Conservation (phyloP, 805 yeast species). For the Jamesozyma piceae region DNA sequence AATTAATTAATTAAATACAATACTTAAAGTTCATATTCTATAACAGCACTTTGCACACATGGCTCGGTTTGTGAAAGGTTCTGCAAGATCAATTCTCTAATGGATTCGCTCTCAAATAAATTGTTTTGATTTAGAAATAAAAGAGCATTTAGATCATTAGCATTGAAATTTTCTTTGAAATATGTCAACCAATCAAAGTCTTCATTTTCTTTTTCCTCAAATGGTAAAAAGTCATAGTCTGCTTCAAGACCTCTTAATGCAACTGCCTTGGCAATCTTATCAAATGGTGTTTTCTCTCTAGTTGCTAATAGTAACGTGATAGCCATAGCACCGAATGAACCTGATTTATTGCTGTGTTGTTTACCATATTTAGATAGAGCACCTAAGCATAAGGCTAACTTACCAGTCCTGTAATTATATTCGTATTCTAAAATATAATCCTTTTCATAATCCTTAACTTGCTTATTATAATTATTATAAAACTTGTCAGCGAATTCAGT, state of each 20-base stretch:
- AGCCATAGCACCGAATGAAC: conserved; percentile 23
- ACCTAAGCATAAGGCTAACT: conserved; percentile 25
- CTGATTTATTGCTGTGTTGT: conserved; percentile 9
- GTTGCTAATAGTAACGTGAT: conserved; percentile 19
- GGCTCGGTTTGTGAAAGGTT: conserved; percentile 19
- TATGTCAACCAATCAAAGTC: conserved; percentile 20
- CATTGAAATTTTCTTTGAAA: conserved; percentile 11
- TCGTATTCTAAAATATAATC: conserved; percentile 25
- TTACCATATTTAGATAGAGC: conserved; percentile 21
- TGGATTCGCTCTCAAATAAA: conserved; percentile 1
- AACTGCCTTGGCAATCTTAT: conserved; percentile 26
- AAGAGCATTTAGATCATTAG: conserved; percentile 10
- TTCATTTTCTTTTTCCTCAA: conserved; percentile 11
- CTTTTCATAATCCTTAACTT: conserved; percentile 35
- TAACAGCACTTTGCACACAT: conserved; percentile 14
- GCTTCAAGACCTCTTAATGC: conserved; percentile 24
- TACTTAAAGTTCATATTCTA: conserved; percentile 25
- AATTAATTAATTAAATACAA: too few species aligned
- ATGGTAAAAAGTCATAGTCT: conserved; percentile 16
- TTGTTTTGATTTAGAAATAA: conserved; percentile 13
- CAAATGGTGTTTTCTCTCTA: conserved; percentile 15
- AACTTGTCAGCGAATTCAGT: conserved; percentile 38
- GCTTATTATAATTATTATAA: conserved; percentile 32
- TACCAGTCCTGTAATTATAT: conserved; percentile 22
- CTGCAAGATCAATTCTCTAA: conserved; percentile 17